Evolutionary conservation across 1,139 yeast species (phyloP), one percentile per base, ranked within the genome.

Genomic region (Pichia sp.): DNA sequence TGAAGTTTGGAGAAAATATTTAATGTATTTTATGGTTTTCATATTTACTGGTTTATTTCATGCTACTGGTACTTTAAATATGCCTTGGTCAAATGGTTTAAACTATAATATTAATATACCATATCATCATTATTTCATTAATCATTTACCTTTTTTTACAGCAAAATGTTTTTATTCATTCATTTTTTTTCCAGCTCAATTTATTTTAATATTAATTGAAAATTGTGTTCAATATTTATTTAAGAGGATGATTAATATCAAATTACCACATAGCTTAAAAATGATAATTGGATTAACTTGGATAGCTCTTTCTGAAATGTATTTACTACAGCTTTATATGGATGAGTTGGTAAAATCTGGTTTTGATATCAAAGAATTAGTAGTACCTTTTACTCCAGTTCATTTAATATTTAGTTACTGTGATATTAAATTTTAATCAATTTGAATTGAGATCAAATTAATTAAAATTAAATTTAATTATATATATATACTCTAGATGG

Each of bases 271-370:
- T 3, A n/a, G n/a, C 3, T 6, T 44, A 1, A 12, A 2, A 4
- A 25, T 42, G 24, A 3, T 42, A 1, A 29, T 53, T n/a, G 56
- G 55, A n/a, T 6, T 51, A 3, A 23, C 27, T 2, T 53, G 55
- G 53, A 50, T 53, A 6, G 23, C 35, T 2, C 8, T 46, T 7
- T 31, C 48, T 2, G 52, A 53, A 30, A 39, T 45, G 6, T 26
- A 27, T 11, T 24, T 48, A 27, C 11, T 49, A 4, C 53, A 50
- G 10, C 10, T 39, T 4, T 53, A 53, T 27, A 30, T 51, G 3
- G 55, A 53, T 32, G 56, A 53, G 16, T 5, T 51, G 24, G 45
- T 43, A 2, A 53, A 53, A 46, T 48, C 54, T 7, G 55, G 55
- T 2, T 39, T 50, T 27, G 29, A 37, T 11, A 30, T 48, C 10